Evolutionary conservation across 2,329 filamentous ascomycete species (phyloP), one percentile per base, ranked within the genome.

Genomic region (Cercospora sp.): DNA sequence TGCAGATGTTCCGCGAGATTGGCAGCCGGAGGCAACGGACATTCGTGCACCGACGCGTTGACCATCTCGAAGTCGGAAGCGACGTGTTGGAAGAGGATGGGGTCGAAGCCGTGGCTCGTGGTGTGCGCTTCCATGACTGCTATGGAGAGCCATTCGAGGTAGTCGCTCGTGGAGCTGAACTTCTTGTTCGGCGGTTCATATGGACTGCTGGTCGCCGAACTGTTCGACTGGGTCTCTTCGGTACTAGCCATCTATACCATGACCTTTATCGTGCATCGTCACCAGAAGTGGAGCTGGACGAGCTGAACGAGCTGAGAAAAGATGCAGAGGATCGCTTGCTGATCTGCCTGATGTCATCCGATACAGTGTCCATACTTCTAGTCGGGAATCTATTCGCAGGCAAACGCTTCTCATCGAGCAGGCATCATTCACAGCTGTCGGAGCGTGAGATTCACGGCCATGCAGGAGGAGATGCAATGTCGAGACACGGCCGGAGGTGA

Each of bases 41-140:
- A 68, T 31, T 69, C 62, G 20, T 69, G 68, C 5, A 65, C 60
- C 7, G 63, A 63, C 13, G 45, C 60, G 20, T 68, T 58, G 18
- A 70, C 58, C 60, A 68, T 68, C 48, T 68, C 68, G 45, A 68
- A 70, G 45, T 66, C 69, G 12, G 53, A 40, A 18, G 64, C 64
- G 13, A 69, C 23, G 18, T 69, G 53, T 10, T 64, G 40, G 28
- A 51, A 55, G 26, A 69, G 40, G 33, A 69, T 60, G 10, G 51
- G 26, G 23, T 45, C 23, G 16, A 36, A n/a, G 45, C 53, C 60
- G 16, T 66, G 33, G 51, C 20, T 33, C 28, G 53, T 26, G 16
- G 67, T 64, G 40, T 66, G 64, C 13, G 67, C 60, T 61, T 66
- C 67, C 64, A 69, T 66, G n/a, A 66, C 48, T 7, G 60, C 51